Percentiles rank a stretch among this genome's conserved stretches.
These are phyloP conservation scores for Aspergillus japonicus DNA, from an alignment of 2,329 filamentous ascomycete genomes.

Conservation along the genomic window DNA sequence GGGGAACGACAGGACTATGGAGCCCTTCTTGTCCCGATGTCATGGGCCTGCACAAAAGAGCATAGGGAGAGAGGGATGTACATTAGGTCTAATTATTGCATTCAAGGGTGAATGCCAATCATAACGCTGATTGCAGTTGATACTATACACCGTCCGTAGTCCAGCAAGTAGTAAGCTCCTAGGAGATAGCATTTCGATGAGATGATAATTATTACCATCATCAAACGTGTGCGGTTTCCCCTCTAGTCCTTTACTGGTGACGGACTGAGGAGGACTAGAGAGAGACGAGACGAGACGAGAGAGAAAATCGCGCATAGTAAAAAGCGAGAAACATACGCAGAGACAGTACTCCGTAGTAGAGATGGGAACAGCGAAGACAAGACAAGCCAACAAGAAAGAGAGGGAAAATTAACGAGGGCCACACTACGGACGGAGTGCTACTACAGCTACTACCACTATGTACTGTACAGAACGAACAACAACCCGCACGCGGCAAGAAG, in stretches of 20 bases:
- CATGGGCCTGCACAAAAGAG: conserved; percentile 1
- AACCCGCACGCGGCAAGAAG: conserved; percentile 25
- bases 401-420: conserved; percentile 22
- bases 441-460: too few relatives aligned
- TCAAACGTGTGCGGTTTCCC: neutral
- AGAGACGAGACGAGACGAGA: neutral
- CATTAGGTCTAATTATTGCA: neutral
- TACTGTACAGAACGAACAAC: conserved; percentile 3
- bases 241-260: conserved; percentile 6
- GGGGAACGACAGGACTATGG: conserved; percentile 10
- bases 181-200: neutral
- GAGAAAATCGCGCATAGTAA: conserved; percentile 31
- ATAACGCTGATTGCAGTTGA: neutral
- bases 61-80: neutral
- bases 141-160: neutral
- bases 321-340: neutral
- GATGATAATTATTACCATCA: conserved; percentile 9
- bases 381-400: conserved; percentile 6
- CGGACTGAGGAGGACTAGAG: conserved; percentile 14
- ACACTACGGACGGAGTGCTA: neutral
- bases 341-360: neutral
- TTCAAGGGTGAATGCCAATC: neutral
- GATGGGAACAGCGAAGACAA: neutral
- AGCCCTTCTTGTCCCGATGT: neutral
- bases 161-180: neutral